These are phyloP conservation scores for Candida sphagnicola DNA, from an alignment of 805 yeast genomes.

Conservation along the genomic window DNA sequence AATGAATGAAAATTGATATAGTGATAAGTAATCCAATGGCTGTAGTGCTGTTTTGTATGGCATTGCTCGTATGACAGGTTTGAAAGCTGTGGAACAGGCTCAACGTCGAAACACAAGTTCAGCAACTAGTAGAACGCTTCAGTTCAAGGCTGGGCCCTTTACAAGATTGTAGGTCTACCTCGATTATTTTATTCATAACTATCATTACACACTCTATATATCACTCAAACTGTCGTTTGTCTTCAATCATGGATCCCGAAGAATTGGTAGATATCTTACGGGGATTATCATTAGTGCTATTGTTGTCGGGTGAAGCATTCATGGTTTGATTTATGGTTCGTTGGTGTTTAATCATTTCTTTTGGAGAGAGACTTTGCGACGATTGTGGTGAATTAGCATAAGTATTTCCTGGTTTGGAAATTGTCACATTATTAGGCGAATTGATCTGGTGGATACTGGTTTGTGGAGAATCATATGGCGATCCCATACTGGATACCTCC, in stretches of 20 bases:
- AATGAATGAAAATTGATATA: background rate
- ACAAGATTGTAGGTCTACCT: too few species aligned
- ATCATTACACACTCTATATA: background rate
- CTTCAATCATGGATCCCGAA: background rate
- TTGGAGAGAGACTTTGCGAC: conserved; percentile 27
- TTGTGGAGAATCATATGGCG: conserved; percentile 17
- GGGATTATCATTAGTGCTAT: too few species aligned
- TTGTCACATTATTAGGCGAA: conserved; percentile 7
- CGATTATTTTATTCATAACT: background rate
- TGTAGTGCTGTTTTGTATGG: too few species aligned
- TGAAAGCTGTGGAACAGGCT: too few species aligned
- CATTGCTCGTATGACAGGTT: too few species aligned
- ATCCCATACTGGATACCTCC: conserved; percentile 2
- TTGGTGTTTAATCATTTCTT: conserved; percentile 21
- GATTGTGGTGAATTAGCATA: conserved; percentile 23
- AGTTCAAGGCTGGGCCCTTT: too few species aligned
- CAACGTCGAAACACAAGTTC: too few species aligned
- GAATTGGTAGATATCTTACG: too few species aligned
- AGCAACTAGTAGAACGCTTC: too few species aligned
- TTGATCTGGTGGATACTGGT: conserved; percentile 6
- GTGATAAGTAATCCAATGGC: too few species aligned
- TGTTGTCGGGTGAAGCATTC: conserved; percentile 1
- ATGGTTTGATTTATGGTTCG: conserved; percentile 1
- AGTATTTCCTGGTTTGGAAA: conserved; percentile 15
- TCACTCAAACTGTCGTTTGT: background rate